A percentile compares a stretch with the other conserved stretches of the same genome.
These are phyloP conservation scores for Fraxinus quadrangulata DNA, from an alignment of 257 asterid genomes.

Conservation along the genomic window DNA sequence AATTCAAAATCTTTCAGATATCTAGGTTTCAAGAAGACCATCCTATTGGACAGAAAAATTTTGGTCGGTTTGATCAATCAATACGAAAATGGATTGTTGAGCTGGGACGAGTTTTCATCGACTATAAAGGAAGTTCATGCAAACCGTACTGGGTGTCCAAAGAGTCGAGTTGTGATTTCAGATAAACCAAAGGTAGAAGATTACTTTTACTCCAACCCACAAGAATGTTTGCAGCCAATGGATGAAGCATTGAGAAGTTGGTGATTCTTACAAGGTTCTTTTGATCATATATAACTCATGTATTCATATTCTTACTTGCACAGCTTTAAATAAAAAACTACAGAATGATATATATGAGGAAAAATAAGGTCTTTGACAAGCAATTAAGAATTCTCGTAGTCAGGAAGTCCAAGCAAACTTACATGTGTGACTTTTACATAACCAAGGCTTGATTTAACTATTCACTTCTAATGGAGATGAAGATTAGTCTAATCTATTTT, in stretches of 20 bases:
- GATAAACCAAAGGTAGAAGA: slow-evolving; percentile 42
- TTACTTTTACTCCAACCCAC: slow-evolving; percentile 39
- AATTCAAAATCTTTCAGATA: slow-evolving; percentile 19
- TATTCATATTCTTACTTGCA: not conserved
- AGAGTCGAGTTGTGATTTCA: slow-evolving; percentile 23
- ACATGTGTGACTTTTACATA: no score
- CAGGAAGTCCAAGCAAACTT: not conserved
- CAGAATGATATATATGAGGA: not conserved
- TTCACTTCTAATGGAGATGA: no score
- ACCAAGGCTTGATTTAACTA: no score
- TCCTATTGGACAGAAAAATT: slow-evolving; percentile 32
- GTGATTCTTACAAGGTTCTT: not conserved
- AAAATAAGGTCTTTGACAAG: no score
- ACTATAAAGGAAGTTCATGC: slow-evolving; percentile 32
- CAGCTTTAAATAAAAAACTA: no score
- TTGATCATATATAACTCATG: slow-evolving; percentile 2
- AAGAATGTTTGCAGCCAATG: slow-evolving; percentile 33
- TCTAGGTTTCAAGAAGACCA: slow-evolving; percentile 35
- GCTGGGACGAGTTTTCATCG: slow-evolving; percentile 35
- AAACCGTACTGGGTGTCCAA: slow-evolving; percentile 34
- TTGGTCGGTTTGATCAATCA: slow-evolving; percentile 32
- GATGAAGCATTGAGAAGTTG: slow-evolving; percentile 5
- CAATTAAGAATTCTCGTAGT: not conserved
- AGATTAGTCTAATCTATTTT: no score
- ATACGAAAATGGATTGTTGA: slow-evolving; percentile 26